These are phyloP conservation scores for Pythium oligandrum DNA, from an alignment of 352 stramenopile species.

Conservation along the genomic window DNA sequence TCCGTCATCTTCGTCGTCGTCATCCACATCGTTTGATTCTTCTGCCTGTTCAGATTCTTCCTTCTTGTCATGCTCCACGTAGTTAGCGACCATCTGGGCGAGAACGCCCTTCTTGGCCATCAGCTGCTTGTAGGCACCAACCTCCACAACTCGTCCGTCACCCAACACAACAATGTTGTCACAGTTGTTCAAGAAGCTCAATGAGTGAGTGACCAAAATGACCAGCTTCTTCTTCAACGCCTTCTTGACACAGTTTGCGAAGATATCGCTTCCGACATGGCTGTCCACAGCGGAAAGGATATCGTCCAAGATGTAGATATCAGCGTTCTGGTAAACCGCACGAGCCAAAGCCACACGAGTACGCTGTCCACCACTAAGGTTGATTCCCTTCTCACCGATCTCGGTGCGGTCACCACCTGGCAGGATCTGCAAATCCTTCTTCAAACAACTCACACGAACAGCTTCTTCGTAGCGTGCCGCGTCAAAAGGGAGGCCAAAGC, in stretches of 20 bases:
- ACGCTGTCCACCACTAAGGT: slow-evolving; percentile 93
- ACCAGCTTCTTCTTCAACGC: slow-evolving; percentile 77
- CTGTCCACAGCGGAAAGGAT: slow-evolving; percentile 92
- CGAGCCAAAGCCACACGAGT: slow-evolving; percentile 75
- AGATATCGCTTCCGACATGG: slow-evolving; percentile 92
- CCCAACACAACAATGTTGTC: slow-evolving; percentile 57
- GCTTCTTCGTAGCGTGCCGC: slow-evolving; percentile 48
- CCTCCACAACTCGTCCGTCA: slow-evolving; percentile 22
- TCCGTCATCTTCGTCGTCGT: slow-evolving; percentile 25
- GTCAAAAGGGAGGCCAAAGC: slow-evolving; percentile 85
- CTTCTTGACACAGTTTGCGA: slow-evolving; percentile 61
- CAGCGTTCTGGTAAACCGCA: slow-evolving; percentile 73
- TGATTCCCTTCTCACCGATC: slow-evolving; percentile 95
- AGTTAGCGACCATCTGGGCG: slow-evolving; percentile 49
- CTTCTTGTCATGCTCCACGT: slow-evolving; percentile 38
- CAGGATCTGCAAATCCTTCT: slow-evolving; percentile 49
- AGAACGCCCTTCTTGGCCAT: slow-evolving; percentile 25
- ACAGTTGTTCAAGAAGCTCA: slow-evolving; percentile 52
- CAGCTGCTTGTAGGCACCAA: slow-evolving; percentile 11
- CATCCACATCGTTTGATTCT: slow-evolving; percentile 15
- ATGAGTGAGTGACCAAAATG: slow-evolving; percentile 69
- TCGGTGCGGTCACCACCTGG: slow-evolving; percentile 90
- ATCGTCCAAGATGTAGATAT: slow-evolving; percentile 94
- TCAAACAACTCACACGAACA: slow-evolving; percentile 41
- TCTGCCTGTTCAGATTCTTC: slow-evolving; percentile 20